Conservation (phyloP, 108 stramenopile species). For the Cyclotella kingstonii region DNA sequence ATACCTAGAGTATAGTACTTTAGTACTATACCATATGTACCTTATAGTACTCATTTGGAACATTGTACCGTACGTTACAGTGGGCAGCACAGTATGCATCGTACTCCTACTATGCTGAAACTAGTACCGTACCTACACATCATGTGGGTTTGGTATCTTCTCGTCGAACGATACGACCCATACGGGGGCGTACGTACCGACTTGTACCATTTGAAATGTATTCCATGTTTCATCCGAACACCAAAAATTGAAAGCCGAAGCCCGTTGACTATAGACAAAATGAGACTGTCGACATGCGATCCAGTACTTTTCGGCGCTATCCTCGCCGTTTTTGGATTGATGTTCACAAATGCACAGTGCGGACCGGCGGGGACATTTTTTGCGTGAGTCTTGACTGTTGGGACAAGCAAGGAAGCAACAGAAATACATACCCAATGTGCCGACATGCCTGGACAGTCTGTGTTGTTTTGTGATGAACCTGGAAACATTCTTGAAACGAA, state of each 20-base stretch:
- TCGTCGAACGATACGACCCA: too few species aligned
- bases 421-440: neutral
- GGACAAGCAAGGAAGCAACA: neutral
- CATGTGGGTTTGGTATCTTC: too few species aligned
- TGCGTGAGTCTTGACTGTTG: conserved; percentile 9
- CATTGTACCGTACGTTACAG: too few species aligned
- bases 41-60: too few species aligned
- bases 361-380: conserved; percentile 8
- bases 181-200: too few species aligned
- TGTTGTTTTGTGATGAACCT: neutral
- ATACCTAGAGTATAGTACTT: too few species aligned
- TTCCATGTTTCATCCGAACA: neutral
- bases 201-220: too few species aligned
- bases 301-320: neutral
- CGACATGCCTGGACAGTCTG: neutral
- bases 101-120: too few species aligned
- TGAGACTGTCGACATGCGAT: neutral
- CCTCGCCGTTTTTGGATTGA: neutral
- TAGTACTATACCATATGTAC: too few species aligned
- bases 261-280: neutral
- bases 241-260: neutral
- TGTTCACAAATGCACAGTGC: neutral
- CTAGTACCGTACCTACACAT: too few species aligned
- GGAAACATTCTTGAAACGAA: neutral
- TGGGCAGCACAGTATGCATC: too few species aligned